Evolutionary conservation across 2,329 filamentous ascomycete genomes (phyloP), one percentile per base, ranked within the genome.

Genomic region (Periconia sp.): DNA sequence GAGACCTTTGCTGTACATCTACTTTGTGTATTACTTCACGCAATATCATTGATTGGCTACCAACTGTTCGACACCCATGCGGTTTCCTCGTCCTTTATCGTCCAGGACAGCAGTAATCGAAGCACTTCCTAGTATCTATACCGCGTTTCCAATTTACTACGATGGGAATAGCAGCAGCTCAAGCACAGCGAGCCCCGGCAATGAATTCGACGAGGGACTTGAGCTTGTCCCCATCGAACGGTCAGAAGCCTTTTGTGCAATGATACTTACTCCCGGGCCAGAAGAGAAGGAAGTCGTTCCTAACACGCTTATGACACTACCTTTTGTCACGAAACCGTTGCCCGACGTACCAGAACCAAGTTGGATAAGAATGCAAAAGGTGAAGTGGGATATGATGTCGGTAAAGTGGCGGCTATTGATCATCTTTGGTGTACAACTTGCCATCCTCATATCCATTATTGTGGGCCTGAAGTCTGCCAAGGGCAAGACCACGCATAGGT

Each of bases 171-270:
- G 17, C 7, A 43, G 28, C 17, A 51, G 42, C 24, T 50, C 4
- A 40, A 43, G 8, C 46, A 48, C 45, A 43, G 52, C 28, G 30
- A 44, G 2, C 41, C 50, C 13, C 38, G 48, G 21, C 32, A 50
- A 15, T 17, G 13, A 13, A 32, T 48, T 65, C 9, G 56, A 56
- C 19, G 56, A 63, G 47, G 64, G 62, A n/a, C 57, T 65, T 15
- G 63, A 68, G 35, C 46, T 63, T 0, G 61, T 66, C 6, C 64
- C 64, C 1, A 42, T 68, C 21, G 64, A 66, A 35, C 47, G 55
- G 18, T 50, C 50, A 17, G 57, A 61, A 17, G 43, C 43, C 11
- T 45, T 46, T 7, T 59, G 54, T n/a, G 56, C 48, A 8, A 63
- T 62, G 11, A 62, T 61, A 26, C 44, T 65, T 7, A 59, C 57